These are phyloP conservation scores for Pythium aphanidermatum DNA, from an alignment of 352 stramenopile species.

Conservation along the genomic window DNA sequence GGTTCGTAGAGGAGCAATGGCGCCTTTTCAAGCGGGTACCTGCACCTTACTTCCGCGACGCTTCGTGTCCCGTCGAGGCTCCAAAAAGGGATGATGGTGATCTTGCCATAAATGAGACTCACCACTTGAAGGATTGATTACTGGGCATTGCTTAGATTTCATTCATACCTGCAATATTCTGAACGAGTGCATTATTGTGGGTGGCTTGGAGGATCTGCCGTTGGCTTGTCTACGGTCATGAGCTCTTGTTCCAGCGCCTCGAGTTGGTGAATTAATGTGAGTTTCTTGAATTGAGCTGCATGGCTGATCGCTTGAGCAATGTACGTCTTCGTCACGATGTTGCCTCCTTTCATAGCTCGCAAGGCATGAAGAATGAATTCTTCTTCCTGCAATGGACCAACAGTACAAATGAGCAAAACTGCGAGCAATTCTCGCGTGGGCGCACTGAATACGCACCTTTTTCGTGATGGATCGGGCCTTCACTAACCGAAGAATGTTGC, in stretches of 20 bases:
- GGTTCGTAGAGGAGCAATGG: no score
- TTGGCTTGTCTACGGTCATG: no score
- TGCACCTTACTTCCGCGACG: no score
- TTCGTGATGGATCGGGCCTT: constrained; percentile 62
- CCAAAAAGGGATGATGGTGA: no score
- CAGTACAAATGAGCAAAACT: not conserved
- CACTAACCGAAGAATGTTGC: constrained; percentile 75
- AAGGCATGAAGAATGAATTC: constrained; percentile 74
- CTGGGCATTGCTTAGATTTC: no score
- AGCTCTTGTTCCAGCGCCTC: constrained; percentile 19
- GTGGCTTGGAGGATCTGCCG: no score
- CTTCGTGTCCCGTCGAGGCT: no score
- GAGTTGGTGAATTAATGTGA: constrained; percentile 40
- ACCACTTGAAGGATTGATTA: not conserved
- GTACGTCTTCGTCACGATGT: constrained; percentile 57
- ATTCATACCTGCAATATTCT: not conserved
- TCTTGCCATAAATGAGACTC: no score
- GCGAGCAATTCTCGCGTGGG: not conserved
- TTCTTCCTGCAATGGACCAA: constrained; percentile 48
- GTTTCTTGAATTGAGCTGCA: constrained; percentile 68
- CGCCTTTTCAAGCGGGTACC: no score
- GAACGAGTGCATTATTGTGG: not conserved
- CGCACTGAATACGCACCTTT: constrained; percentile 30
- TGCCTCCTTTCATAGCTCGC: constrained; percentile 62
- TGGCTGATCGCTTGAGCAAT: constrained; percentile 59